These are phyloP conservation scores for Entomortierella chlamydospora DNA, from an alignment of 192 early-diverging fungal genomes.

Conservation along the genomic window DNA sequence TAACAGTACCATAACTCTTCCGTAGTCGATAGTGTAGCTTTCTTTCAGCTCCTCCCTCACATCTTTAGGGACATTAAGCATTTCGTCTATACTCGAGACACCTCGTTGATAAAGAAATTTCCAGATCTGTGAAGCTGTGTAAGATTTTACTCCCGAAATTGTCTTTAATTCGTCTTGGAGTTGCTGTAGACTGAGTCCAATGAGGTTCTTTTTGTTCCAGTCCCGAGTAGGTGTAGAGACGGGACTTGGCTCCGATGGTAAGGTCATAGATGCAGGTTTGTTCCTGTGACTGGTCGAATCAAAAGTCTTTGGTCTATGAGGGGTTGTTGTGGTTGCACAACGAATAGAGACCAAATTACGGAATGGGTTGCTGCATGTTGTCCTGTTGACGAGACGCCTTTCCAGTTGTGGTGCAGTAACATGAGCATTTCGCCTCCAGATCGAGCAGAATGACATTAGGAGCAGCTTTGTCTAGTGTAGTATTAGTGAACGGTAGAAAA, in stretches of 20 bases:
- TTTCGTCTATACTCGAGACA: constrained; percentile 71
- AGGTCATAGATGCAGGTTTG: constrained; percentile 2
- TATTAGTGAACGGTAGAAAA: too few species aligned
- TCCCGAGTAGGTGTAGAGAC: constrained; percentile 15
- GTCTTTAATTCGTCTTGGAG: constrained; percentile 44
- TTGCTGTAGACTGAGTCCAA: constrained; percentile 52
- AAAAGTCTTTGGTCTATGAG: constrained; percentile 32
- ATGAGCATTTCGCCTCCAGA: constrained; percentile 14
- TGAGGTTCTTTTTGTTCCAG: constrained; percentile 59
- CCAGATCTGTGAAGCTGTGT: constrained; percentile 60
- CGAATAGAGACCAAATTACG: neutral
- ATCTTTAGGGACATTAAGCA: constrained; percentile 67
- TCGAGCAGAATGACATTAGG: constrained; percentile 1
- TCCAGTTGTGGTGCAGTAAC: neutral
- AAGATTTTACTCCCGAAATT: constrained; percentile 49
- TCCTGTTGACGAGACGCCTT: neutral
- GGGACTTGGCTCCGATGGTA: neutral
- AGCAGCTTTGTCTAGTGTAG: neutral
- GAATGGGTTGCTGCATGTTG: constrained; percentile 1
- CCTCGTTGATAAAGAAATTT: constrained; percentile 65
- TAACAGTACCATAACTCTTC: constrained; percentile 57
- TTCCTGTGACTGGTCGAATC: constrained; percentile 50
- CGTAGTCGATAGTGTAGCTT: constrained; percentile 67
- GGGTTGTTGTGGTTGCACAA: neutral
- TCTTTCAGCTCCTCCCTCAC: constrained; percentile 62